Conservation (phyloP, 1,284 basidiomycete species). For the Trichosporon faecale region DNA sequence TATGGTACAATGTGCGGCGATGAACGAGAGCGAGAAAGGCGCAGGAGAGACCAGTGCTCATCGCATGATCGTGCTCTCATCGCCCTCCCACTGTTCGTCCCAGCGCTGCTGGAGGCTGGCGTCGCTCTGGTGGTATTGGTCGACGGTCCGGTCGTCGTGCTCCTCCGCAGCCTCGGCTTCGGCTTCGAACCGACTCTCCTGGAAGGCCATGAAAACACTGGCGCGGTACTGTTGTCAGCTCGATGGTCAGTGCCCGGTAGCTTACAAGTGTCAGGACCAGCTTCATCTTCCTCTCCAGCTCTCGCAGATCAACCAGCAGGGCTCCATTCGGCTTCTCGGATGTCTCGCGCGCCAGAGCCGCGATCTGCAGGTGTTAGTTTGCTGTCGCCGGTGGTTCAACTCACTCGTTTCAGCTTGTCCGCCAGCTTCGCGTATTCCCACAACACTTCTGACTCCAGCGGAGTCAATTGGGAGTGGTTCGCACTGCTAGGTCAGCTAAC, state of each 20-base stretch:
- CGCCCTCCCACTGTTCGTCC: constrained; percentile 12
- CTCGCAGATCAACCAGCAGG: constrained; percentile 72
- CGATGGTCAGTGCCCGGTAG: constrained; percentile 23
- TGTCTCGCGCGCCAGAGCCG: constrained; percentile 46
- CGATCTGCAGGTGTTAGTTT: constrained; percentile 42
- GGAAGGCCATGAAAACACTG: constrained; percentile 89
- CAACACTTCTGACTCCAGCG: constrained; percentile 65
- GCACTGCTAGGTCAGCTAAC: constrained; percentile 29
- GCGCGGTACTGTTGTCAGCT: constrained; percentile 73
- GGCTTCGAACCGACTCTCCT: constrained; percentile 52
- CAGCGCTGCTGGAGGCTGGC: neutral
- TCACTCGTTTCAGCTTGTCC: constrained; percentile 65
- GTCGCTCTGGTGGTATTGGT: constrained; percentile 9
- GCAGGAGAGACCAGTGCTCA: neutral
- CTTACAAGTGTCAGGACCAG: constrained; percentile 80
- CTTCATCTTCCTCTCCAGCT: constrained; percentile 91
- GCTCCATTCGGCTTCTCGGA: constrained; percentile 66
- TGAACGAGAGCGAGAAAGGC: neutral
- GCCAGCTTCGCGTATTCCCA: constrained; percentile 77
- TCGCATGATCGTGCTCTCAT: constrained; percentile 12
- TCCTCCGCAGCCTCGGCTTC: constrained; percentile 4
- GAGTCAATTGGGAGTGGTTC: constrained; percentile 60
- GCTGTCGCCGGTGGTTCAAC: constrained; percentile 26
- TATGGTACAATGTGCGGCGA: neutral
- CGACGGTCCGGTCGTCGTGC: neutral